phyloP scores from a whole-genome alignment of 257 asterid species.

The Fraxinus cuspidata region DNA sequence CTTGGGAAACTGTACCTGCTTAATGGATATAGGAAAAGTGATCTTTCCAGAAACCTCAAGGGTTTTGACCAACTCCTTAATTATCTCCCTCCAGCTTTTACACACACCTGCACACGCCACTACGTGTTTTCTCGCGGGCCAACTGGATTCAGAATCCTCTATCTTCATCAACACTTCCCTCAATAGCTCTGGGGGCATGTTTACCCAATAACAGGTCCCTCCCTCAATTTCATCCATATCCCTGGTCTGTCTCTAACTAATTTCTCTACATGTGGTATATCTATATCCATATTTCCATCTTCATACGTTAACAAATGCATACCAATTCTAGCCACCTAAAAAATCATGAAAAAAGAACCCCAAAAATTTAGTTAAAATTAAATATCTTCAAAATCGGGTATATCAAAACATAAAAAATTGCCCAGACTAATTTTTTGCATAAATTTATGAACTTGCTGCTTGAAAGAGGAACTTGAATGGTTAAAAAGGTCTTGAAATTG shows the following conservation, averaged over 20 bases:
- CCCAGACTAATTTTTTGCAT: neutral
- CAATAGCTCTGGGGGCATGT: constrained; percentile 70
- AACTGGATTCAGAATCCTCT: constrained; percentile 63
- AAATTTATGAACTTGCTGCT: neutral
- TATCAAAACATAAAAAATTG: neutral
- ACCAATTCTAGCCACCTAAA: neutral
- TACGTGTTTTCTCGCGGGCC: constrained; percentile 81
- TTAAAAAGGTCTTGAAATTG: neutral
- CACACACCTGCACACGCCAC: constrained; percentile 94
- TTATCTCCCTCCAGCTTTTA: constrained; percentile 77
- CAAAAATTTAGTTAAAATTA: neutral
- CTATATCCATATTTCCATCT: neutral
- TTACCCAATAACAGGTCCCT: constrained; percentile 54
- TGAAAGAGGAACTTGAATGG: neutral
- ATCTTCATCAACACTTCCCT: constrained; percentile 70
- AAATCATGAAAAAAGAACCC: neutral
- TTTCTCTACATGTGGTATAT: neutral
- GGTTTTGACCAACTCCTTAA: constrained; percentile 69
- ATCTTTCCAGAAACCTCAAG: constrained; percentile 77
- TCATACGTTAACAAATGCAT: neutral
- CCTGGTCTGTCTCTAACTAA: neutral
- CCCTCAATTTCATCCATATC: constrained; percentile 4
- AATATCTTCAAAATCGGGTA: neutral
- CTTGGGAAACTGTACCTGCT: constrained; percentile 56
- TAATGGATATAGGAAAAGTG: constrained; percentile 79